phyloP scores from a whole-genome alignment of 176 grass and related monocot genomes.

The Rhynchospora tenuis region DNA sequence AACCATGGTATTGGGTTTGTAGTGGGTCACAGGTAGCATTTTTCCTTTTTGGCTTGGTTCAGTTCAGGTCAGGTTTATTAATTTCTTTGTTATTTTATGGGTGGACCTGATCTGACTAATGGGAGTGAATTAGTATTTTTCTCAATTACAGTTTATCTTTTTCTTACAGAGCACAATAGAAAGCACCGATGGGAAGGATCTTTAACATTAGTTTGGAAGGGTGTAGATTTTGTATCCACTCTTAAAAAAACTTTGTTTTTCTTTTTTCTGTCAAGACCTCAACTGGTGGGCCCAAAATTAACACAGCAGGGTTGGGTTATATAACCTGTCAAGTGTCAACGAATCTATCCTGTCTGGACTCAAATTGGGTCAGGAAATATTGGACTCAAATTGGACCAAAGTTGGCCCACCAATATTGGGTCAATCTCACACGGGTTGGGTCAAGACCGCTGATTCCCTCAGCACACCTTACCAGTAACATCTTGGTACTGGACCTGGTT shows the following conservation, averaged over 20 bases:
- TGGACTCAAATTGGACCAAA: not conserved
- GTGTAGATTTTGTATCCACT: not conserved
- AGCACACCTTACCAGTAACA: not conserved
- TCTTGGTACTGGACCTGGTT: not conserved
- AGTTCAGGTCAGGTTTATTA: not conserved
- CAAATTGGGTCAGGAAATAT: not conserved
- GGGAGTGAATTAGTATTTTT: not conserved
- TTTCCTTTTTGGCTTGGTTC: not conserved
- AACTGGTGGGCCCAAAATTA: not conserved
- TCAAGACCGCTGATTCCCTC: not conserved
- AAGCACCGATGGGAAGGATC: not conserved
- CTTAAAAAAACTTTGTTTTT: not conserved
- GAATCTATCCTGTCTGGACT: not conserved
- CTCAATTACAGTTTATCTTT: not conserved
- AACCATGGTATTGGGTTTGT: too few species aligned
- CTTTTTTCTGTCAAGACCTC: not conserved
- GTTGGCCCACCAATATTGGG: not conserved
- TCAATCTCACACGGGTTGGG: not conserved
- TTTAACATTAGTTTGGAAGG: not conserved
- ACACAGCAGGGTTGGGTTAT: not conserved
- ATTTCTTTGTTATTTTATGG: not conserved
- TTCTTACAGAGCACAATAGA: not conserved
- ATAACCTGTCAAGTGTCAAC: not conserved
- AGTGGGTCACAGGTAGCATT: not conserved
- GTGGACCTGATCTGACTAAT: not conserved